phyloP scores from a whole-genome alignment of 441 rosid genomes.

The Gossypium davidsonii region DNA sequence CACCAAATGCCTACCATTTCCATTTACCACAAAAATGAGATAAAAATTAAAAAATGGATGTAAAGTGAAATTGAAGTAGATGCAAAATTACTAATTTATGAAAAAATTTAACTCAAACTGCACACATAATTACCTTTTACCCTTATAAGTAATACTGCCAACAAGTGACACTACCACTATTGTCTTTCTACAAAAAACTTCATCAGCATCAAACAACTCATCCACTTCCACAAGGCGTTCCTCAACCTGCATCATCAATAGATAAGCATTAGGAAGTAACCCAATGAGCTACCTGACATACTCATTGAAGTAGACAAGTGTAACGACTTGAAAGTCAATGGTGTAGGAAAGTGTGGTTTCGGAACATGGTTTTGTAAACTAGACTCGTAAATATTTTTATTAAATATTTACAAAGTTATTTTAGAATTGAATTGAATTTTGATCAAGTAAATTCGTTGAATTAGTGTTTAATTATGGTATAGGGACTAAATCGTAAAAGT shows the following conservation, averaged over 20 bases:
- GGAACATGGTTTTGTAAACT: no score
- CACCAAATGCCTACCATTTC: neutral
- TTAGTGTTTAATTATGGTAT: no score
- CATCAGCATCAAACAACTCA: conserved; percentile 85
- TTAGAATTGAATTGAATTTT: no score
- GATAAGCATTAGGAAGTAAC: neutral
- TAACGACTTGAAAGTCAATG: no score
- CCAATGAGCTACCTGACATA: neutral
- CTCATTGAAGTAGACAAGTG: neutral
- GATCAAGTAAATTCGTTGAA: no score
- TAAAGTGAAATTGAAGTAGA: neutral
- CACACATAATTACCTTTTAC: conserved; percentile 42
- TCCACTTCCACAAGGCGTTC: conserved; percentile 60
- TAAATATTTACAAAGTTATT: no score
- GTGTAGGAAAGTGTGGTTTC: no score
- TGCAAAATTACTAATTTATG: neutral
- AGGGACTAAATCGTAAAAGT: no score
- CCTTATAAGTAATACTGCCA: conserved; percentile 75
- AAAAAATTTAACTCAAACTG: neutral
- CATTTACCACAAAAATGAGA: neutral
- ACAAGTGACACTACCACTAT: conserved; percentile 94
- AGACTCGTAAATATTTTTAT: no score
- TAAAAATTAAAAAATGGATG: neutral
- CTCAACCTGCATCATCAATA: conserved; percentile 46
- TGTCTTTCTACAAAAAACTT: conserved; percentile 90